Base-by-base conservation (phyloP, 345 rosid species). In the Passiflora organensis region DNA sequence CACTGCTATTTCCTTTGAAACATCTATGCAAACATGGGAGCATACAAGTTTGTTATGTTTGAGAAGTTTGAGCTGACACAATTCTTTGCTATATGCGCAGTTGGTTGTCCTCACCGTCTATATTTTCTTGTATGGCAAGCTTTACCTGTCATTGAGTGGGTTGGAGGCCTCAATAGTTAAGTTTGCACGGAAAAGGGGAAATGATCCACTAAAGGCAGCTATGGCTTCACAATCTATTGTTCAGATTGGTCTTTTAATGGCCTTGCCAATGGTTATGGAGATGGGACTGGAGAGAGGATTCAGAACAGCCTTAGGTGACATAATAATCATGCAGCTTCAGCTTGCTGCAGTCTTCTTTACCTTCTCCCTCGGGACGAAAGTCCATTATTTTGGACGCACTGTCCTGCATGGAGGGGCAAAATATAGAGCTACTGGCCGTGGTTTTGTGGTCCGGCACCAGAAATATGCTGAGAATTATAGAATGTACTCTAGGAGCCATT, bases 361-460 rank as follows among this genome's bases (percentile, higher is more conserved):
- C 34, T 93, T 93, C 76, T 86, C 99, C 14, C 94, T 93, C 3
- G 99, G 99, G 41, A 93, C 99, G 41, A 89, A 82, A 67, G 79
- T 62, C 52, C 99, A 93, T 66, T 89, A 93, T 78, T 93, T 59
- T 64, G 99, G 99, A 43, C 84, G 99, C 46, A 89, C 99, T 55
- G 64, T 93, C 66, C 78, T 93, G 65, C 96, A 93, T 41, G 99
- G 99, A 38, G 99, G 99, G 53, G 94, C 99, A 67, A 89, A 84
- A 65, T 93, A 93, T 76, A 77, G 96, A 73, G 96, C 99, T 71
- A 93, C 96, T 13, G 99, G 99, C 3, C 96, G 99, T 77, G 99
- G 99, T n/a, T 93, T 89, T 53, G 99, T 89, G 47, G 99, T 93
- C 18, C 78, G 82, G 45, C 99, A 93, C 56, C 96, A 89, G 84